Conservation (phyloP, 2,329 filamentous ascomycete genomes). For the Colletotrichum neosansevieriae region DNA sequence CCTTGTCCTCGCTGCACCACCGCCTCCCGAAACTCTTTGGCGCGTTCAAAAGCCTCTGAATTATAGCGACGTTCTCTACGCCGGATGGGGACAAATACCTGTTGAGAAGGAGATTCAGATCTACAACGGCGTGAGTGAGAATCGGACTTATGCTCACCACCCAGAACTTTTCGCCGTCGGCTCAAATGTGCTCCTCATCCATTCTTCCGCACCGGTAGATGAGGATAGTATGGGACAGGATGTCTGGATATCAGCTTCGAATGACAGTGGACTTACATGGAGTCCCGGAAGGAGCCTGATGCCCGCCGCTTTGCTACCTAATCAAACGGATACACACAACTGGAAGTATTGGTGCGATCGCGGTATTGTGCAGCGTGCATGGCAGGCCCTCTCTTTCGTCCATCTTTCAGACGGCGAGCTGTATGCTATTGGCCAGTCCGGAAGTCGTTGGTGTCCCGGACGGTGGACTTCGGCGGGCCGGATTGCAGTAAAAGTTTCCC, state of each 20-base stretch:
- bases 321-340: constrained; percentile 43
- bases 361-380: constrained; percentile 42
- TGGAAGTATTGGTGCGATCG: constrained; percentile 45
- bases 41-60: constrained; percentile 42
- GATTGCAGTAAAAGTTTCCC: constrained; percentile 38
- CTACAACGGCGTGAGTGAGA: constrained; percentile 42
- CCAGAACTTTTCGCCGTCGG: constrained; percentile 43
- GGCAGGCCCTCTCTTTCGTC: constrained; percentile 39
- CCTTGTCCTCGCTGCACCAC: constrained; percentile 8
- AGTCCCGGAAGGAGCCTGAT: constrained; percentile 38
- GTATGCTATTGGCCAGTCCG: constrained; percentile 42
- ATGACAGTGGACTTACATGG: constrained; percentile 43
- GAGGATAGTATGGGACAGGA: constrained; percentile 46
- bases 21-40: constrained; percentile 40
- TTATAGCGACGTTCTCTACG: constrained; percentile 43
- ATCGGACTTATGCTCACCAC: constrained; percentile 45
- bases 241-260: constrained; percentile 43
- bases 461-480: constrained; percentile 40
- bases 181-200: constrained; percentile 41
- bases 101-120: constrained; percentile 42
- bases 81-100: constrained; percentile 44
- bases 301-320: constrained; percentile 44
- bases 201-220: constrained; percentile 44
- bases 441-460: constrained; percentile 36
- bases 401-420: constrained; percentile 33